Percentiles rank a stretch among this genome's conserved stretches.
Conservation (phyloP, 2,329 filamentous ascomycete species). For the Chaetomiaceae sp. region DNA sequence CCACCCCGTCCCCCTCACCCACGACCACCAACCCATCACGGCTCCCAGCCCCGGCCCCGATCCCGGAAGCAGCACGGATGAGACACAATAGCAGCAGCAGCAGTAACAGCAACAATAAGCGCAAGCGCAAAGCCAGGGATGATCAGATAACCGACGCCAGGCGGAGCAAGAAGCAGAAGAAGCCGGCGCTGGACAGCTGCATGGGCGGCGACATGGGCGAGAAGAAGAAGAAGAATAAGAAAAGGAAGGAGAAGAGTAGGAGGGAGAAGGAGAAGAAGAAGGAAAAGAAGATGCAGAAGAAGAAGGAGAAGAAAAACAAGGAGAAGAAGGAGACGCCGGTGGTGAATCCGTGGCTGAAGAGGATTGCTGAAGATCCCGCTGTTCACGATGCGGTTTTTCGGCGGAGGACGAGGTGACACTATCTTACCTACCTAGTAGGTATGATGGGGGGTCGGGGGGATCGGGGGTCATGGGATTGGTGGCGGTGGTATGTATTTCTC, state of each 20-base stretch:
- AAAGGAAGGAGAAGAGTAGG: neutral
- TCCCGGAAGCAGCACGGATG: neutral
- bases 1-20: no score
- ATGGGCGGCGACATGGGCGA: neutral
- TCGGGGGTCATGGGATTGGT: no score
- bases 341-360: neutral
- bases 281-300: neutral
- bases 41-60: neutral
- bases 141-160: neutral
- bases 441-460: no score
- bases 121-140: no score
- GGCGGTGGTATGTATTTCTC: no score
- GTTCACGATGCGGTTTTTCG: no score
- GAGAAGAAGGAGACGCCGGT: slow-evolving; percentile 7
- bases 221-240: neutral
- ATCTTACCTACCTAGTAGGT: no score
- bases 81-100: no score
- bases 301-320: neutral
- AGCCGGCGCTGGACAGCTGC: no score
- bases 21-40: no score
- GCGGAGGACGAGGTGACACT: no score
- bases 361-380: neutral
- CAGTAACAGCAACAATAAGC: no score
- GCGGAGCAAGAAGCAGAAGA: neutral
- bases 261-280: neutral